Percentiles rank a stretch among this genome's conserved stretches.
phyloP scores from a whole-genome alignment of 177 flowering plant species.

The Vitis hybrid region DNA sequence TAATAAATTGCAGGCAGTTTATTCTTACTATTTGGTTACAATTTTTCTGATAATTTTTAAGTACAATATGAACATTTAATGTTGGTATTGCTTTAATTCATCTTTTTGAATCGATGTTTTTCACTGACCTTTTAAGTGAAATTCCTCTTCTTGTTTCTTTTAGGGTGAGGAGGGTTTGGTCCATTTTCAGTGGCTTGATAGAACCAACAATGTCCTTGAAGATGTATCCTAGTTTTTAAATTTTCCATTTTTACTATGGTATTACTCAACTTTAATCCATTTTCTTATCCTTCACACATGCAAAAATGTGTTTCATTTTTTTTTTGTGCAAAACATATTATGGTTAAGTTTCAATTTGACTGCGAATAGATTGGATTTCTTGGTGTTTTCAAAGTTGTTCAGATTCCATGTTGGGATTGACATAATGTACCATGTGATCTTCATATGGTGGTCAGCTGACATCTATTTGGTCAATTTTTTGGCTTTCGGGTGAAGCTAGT shows the following conservation, averaged over 20 bases:
- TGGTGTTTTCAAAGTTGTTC: background rate
- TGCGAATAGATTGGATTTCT: background rate
- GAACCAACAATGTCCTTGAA: constrained; percentile 62
- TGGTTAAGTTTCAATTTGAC: background rate
- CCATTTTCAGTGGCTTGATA: constrained; percentile 96
- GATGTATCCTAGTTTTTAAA: constrained; percentile 67
- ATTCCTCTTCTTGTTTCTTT: constrained; percentile 11
- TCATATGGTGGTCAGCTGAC: background rate
- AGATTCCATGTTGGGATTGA: background rate
- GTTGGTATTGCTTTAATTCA: background rate
- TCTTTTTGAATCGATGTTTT: background rate
- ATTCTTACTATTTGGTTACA: background rate
- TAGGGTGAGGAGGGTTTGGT: constrained; percentile 90
- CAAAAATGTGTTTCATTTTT: background rate
- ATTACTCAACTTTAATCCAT: background rate
- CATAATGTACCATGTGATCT: background rate
- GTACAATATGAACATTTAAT: background rate
- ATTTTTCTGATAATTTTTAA: background rate
- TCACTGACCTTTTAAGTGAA: background rate
- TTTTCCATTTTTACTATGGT: background rate
- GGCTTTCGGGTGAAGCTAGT: background rate
- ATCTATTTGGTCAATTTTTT: background rate
- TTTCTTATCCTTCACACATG: background rate
- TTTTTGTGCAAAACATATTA: background rate
- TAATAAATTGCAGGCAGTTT: background rate